Evolutionary conservation across 2,329 filamentous ascomycete genomes (phyloP), one percentile per base, ranked within the genome.

Genomic region (Fusarium sp.): DNA sequence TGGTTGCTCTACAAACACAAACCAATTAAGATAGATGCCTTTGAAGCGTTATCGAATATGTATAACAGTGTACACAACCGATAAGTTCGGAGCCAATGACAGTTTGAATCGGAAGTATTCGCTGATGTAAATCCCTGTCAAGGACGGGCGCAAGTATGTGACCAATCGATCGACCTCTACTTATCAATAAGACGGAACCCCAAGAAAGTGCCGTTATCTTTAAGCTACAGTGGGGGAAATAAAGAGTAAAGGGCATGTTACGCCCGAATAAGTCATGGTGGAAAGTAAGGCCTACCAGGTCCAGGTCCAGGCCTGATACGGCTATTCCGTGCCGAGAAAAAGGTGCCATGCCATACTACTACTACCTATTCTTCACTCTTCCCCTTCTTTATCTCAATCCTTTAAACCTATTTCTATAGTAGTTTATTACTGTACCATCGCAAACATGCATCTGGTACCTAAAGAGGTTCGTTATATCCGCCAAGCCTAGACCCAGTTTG

Each of bases 361-460:
- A 49, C 49, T 51, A 16, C 20, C 21, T 43, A 23, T 23, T 16
- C 50, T 14, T 47, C 42, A 34, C 37, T 28, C 47, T 61, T 61
- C 49, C 21, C 34, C 20, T 48, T 50, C 18, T 20, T 16, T 47
- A 21, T 42, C 34, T 25, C 16, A 23, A 48, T 56, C 41, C 54
- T 37, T 43, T 54, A 37, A 20, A 41, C 34, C 37, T 34, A 25
- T 63, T 28, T 42, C 42, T n/a, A 37, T 42, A 45, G 9, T 45
- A 51, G 49, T 42, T 25, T 54, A 50, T 40, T 54, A 30, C 3
- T 14, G 28, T 30, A 37, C 66, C 62, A 41, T 71, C 65, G 49
- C 50, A 57, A 67, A 73, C 55, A 85, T 85, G 83, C 82, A 83
- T 81, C 78, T 85, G 63, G 78, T 84, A 58, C 83, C 83, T 12